Evolutionary conservation across 1,139 yeast species (phyloP).

Genomic region (Saccharomyces hybrid): DNA sequence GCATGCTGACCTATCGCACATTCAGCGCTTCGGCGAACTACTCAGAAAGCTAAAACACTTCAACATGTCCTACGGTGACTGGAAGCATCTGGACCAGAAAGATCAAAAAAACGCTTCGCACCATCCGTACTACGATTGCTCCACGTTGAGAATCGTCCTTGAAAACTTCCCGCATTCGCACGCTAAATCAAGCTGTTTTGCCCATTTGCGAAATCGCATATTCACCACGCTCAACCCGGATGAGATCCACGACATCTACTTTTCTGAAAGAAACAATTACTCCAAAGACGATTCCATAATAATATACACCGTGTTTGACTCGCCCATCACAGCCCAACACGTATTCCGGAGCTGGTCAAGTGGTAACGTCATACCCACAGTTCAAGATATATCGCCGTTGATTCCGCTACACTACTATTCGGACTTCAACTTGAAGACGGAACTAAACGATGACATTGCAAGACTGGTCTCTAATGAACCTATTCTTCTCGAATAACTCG

Average conservation of each 20-base stretch:
- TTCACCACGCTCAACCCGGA: background rate
- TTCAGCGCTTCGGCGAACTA: slow-evolving; percentile 24
- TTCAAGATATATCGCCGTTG: slow-evolving; percentile 2
- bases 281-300: slow-evolving; percentile 1
- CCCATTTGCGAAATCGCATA: background rate
- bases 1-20: background rate
- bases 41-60: slow-evolving; percentile 26
- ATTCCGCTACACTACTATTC: slow-evolving; percentile 1
- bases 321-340: slow-evolving; percentile 2
- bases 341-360: background rate
- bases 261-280: slow-evolving; percentile 6
- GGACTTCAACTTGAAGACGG: background rate
- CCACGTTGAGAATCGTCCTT: slow-evolving; percentile 6
- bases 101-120: background rate
- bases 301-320: slow-evolving; percentile 4
- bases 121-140: slow-evolving; percentile 5
- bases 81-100: slow-evolving; percentile 14
- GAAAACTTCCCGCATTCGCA: background rate
- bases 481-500: background rate
- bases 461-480: background rate
- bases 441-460: background rate
- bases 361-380: background rate
- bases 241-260: slow-evolving; percentile 6
- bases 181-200: background rate
- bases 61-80: slow-evolving; percentile 20